A percentile compares a stretch with the other conserved stretches of the same genome.
These are phyloP conservation scores for Herpetomonas tarakana DNA, from an alignment of 208 protist genomes.

Conservation along the genomic window DNA sequence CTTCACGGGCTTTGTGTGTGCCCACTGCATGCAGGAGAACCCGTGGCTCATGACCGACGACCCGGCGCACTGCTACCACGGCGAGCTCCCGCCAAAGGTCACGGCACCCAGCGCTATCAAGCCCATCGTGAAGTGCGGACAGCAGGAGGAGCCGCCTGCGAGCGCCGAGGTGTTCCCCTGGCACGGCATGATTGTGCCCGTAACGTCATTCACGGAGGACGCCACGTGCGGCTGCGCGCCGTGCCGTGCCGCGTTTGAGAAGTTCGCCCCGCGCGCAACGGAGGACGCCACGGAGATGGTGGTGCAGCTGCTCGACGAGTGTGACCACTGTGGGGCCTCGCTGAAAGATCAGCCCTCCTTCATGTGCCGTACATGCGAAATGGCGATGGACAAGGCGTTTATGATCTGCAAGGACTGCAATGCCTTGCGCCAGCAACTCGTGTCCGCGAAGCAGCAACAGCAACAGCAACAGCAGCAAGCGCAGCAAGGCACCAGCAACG, in stretches of 20 bases:
- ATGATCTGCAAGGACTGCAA: slow-evolving; percentile 78
- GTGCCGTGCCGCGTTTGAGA: slow-evolving; percentile 59
- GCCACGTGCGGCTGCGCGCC: slow-evolving; percentile 59
- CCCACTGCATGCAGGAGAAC: slow-evolving; percentile 78
- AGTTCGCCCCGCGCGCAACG: slow-evolving; percentile 58
- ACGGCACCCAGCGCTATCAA: slow-evolving; percentile 8
- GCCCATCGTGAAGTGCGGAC: slow-evolving; percentile 43
- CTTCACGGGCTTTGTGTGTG: slow-evolving; percentile 78
- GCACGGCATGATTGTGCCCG: slow-evolving; percentile 73
- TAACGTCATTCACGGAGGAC: slow-evolving; percentile 54
- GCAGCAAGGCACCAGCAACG: not conserved
- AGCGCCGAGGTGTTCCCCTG: slow-evolving; percentile 41
- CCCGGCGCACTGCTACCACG: slow-evolving; percentile 54
- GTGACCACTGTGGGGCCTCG: slow-evolving; percentile 57
- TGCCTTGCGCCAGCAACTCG: slow-evolving; percentile 31
- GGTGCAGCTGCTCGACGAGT: slow-evolving; percentile 65
- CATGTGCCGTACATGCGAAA: slow-evolving; percentile 82
- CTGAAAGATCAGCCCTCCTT: slow-evolving; percentile 53
- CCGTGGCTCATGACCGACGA: slow-evolving; percentile 69
- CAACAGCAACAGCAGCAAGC: not conserved
- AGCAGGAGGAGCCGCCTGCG: slow-evolving; percentile 4
- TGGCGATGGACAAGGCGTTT: slow-evolving; percentile 46
- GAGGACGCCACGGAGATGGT: slow-evolving; percentile 65
- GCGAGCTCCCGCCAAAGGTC: slow-evolving; percentile 39
- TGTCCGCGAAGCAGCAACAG: slow-evolving; percentile 1